These are phyloP conservation scores for Arachis stenosperma DNA, from an alignment of 306 rosid species.

Conservation along the genomic window DNA sequence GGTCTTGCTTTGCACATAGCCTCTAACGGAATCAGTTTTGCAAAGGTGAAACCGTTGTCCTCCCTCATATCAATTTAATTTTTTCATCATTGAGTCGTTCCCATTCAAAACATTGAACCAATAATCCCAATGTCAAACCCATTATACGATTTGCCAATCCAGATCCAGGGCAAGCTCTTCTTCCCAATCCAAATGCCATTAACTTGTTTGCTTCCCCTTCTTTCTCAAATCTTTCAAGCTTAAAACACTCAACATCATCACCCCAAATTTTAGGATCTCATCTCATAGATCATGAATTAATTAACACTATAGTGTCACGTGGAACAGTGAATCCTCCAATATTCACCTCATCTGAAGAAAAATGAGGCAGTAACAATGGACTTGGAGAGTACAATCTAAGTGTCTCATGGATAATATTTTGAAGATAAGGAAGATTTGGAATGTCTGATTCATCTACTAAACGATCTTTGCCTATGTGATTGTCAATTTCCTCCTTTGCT, in stretches of 20 bases:
- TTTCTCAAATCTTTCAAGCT: conserved; percentile 32
- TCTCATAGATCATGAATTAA: conserved; percentile 61
- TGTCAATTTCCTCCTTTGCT: conserved; percentile 48
- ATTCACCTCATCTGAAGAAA: conserved; percentile 44
- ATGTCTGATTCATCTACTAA: conserved; percentile 48
- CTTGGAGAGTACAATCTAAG: conserved; percentile 45
- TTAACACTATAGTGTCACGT: conserved; percentile 46
- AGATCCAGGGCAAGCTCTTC: conserved; percentile 28
- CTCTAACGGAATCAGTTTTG: conserved; percentile 16
- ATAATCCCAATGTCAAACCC: conserved; percentile 11
- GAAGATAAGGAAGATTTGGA: conserved; percentile 51
- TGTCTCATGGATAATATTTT: conserved; percentile 47
- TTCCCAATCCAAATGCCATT: conserved; percentile 32
- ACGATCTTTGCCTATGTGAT: conserved; percentile 37
- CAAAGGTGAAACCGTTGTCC: conserved; percentile 24
- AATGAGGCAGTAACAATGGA: conserved; percentile 54
- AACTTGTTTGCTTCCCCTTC: conserved; percentile 26
- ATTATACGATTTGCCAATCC: conserved; percentile 7
- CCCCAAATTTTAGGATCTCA: conserved; percentile 55
- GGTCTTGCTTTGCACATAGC: conserved; percentile 24
- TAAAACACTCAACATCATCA: conserved; percentile 46
- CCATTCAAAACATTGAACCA: conserved; percentile 38
- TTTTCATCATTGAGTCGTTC: conserved; percentile 6
- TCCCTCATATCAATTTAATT: conserved; percentile 48
- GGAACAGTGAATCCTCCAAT: conserved; percentile 48